Conservation (phyloP, 441 rosid species). For the Pelargonium myrrhifolium region DNA sequence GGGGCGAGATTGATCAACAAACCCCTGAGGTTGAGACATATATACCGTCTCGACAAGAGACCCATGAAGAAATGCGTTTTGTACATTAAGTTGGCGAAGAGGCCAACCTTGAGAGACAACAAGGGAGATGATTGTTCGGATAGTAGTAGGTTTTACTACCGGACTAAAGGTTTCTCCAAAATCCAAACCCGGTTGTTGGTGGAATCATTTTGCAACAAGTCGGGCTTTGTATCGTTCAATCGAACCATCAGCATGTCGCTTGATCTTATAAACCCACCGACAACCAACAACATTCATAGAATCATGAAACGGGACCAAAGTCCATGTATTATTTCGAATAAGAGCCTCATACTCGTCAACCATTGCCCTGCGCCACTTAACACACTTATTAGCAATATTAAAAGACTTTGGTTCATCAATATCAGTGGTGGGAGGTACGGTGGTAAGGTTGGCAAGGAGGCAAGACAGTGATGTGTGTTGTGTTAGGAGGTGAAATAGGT, state of each 20-base stretch:
- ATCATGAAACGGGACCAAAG: not conserved
- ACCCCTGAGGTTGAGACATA: constrained; percentile 1
- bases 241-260: not conserved
- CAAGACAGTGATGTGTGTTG: no score
- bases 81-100: not conserved
- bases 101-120: not conserved
- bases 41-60: not conserved
- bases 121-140: not conserved
- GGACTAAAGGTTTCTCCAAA: not conserved
- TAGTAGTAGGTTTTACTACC: not conserved
- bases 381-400: not conserved
- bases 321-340: not conserved
- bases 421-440: no score
- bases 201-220: not conserved
- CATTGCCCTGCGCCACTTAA: not conserved
- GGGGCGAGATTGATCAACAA: not conserved
- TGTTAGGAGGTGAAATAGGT: no score
- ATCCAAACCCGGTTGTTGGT: not conserved
- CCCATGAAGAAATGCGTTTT: not conserved
- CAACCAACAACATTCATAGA: no score
- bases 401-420: not conserved
- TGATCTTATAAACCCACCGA: not conserved
- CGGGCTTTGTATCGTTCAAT: not conserved
- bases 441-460: no score
- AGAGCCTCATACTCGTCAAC: not conserved